These are phyloP conservation scores for Mycena capillaripes DNA, from an alignment of 768 basidiomycete genomes.

Conservation along the genomic window DNA sequence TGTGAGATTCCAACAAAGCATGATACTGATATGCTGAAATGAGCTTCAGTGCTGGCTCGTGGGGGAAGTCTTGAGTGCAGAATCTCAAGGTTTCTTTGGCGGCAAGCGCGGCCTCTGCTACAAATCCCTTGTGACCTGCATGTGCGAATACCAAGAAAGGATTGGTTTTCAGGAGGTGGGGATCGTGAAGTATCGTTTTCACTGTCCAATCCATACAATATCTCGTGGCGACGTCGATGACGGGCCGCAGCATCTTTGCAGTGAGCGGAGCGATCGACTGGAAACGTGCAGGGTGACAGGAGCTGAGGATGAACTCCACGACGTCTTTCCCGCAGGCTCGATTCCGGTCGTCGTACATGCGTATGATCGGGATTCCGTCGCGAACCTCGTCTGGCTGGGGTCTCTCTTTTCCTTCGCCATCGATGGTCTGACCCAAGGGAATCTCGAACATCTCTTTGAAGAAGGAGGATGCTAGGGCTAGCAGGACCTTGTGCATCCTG, in stretches of 20 bases:
- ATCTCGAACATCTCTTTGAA: slow-evolving; percentile 27
- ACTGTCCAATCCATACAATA: slow-evolving; percentile 5
- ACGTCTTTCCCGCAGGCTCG: slow-evolving; percentile 10
- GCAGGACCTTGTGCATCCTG: slow-evolving; percentile 10
- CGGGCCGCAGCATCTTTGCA: not conserved
- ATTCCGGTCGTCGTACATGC: slow-evolving; percentile 13
- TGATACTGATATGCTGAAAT: slow-evolving; percentile 12
- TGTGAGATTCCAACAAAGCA: slow-evolving; percentile 2
- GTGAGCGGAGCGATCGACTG: not conserved
- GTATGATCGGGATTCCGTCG: slow-evolving; percentile 10
- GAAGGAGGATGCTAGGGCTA: slow-evolving; percentile 16
- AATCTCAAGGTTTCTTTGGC: slow-evolving; percentile 13
- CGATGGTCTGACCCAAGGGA: not conserved
- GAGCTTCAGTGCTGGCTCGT: not conserved
- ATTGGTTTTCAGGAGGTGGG: slow-evolving; percentile 1
- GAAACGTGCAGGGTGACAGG: slow-evolving; percentile 7
- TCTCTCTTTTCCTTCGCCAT: not conserved
- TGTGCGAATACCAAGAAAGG: slow-evolving; percentile 4
- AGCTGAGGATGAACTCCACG: slow-evolving; percentile 12
- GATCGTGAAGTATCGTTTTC: not conserved
- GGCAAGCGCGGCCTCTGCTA: slow-evolving; percentile 8
- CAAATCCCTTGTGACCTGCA: not conserved
- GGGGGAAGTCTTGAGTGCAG: not conserved
- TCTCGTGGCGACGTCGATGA: slow-evolving; percentile 7
- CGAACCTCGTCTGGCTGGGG: not conserved